A percentile compares a stretch with the other conserved stretches of the same genome.
Conservation (phyloP, 805 yeast species). For the Wickerhamomyces hampshirensis region DNA sequence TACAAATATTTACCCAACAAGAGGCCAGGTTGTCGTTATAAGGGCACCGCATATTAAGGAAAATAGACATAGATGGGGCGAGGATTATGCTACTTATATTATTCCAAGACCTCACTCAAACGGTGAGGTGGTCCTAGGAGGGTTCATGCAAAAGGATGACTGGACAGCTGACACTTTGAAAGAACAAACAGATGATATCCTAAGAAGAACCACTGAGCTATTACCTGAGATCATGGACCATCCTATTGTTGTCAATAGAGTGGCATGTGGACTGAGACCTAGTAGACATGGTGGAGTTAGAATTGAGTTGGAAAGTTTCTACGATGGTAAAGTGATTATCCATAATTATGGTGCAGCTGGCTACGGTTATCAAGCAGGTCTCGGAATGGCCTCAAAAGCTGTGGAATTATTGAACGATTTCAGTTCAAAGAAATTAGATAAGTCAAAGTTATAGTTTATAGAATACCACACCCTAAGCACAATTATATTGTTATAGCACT, state of each 20-base stretch:
- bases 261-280: constrained; percentile 75
- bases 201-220: constrained; percentile 50
- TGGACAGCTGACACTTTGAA: constrained; percentile 58
- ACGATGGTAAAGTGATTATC: constrained; percentile 40
- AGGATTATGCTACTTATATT: constrained; percentile 55
- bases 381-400: constrained; percentile 52
- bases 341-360: constrained; percentile 75
- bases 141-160: constrained; percentile 59
- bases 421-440: neutral
- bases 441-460: constrained; percentile 8
- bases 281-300: constrained; percentile 72
- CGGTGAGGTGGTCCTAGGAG: constrained; percentile 71
- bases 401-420: constrained; percentile 31
- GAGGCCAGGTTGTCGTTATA: constrained; percentile 77
- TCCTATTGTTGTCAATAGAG: constrained; percentile 52
- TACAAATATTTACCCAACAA: constrained; percentile 55
- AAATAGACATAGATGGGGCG: constrained; percentile 60
- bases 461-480: too few relatives aligned
- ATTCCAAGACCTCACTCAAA: constrained; percentile 68
- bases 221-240: constrained; percentile 43
- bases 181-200: constrained; percentile 55
- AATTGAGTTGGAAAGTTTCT: constrained; percentile 49
- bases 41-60: constrained; percentile 63
- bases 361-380: constrained; percentile 63
- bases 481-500: too few relatives aligned